Evolutionary conservation across 768 basidiomycete species (phyloP).

Genomic region (Fomitopsis serialis): DNA sequence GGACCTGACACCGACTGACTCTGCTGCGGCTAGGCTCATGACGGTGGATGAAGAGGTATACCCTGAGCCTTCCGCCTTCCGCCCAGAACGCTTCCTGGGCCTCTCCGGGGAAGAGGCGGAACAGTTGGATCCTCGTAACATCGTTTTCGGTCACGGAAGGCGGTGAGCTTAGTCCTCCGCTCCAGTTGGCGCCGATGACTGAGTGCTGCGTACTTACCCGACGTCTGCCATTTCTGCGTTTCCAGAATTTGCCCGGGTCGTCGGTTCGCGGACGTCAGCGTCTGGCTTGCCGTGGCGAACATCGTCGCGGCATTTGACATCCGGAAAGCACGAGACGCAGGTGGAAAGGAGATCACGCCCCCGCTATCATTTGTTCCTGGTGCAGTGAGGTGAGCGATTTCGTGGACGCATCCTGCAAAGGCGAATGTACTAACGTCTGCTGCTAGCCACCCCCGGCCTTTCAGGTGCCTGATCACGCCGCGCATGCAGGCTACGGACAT

Average conservation of each 20-base stretch:
- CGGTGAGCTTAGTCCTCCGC: slow-evolving; percentile 14
- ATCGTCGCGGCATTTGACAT: slow-evolving; percentile 29
- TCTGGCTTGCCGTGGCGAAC: slow-evolving; percentile 21
- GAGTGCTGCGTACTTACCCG: no score
- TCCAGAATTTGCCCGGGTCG: slow-evolving; percentile 21
- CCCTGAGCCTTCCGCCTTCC: slow-evolving; percentile 22
- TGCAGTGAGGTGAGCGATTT: slow-evolving; percentile 35
- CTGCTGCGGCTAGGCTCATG: slow-evolving; percentile 9
- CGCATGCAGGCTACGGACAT: no score
- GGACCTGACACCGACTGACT: no score
- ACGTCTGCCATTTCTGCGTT: background rate
- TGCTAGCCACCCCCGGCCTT: no score
- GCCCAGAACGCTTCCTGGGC: slow-evolving; percentile 25
- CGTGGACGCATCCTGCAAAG: no score
- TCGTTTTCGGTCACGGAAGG: slow-evolving; percentile 57
- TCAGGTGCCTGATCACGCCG: no score
- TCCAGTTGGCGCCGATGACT: no score
- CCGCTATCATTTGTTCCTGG: slow-evolving; percentile 28
- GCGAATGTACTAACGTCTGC: no score
- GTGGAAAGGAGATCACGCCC: slow-evolving; percentile 34
- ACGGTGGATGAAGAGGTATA: slow-evolving; percentile 19
- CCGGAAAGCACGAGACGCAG: slow-evolving; percentile 32
- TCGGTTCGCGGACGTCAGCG: slow-evolving; percentile 17
- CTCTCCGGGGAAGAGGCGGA: background rate
- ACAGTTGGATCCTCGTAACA: slow-evolving; percentile 29